These are phyloP conservation scores for Helianthus tuberosus DNA, from an alignment of 129 eudicot species.

Conservation along the genomic window DNA sequence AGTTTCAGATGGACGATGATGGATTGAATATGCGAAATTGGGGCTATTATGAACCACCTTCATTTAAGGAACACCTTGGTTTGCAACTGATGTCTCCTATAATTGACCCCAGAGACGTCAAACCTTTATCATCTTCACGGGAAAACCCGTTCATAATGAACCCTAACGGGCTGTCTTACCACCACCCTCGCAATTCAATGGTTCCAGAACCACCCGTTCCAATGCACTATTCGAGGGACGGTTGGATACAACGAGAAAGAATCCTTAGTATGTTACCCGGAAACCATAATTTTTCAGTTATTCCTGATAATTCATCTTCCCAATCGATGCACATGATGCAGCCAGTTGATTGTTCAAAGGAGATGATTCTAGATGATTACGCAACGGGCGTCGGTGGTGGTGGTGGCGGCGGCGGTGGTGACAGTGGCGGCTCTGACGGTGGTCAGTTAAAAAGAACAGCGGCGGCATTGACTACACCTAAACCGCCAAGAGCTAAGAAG, in stretches of 20 bases:
- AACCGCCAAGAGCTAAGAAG: slow-evolving; percentile 57
- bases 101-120: slow-evolving; percentile 52
- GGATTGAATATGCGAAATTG: too few species aligned
- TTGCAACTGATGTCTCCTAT: slow-evolving; percentile 67
- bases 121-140: slow-evolving; percentile 51
- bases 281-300: slow-evolving; percentile 39
- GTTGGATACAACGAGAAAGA: slow-evolving; percentile 63
- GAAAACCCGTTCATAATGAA: slow-evolving; percentile 47
- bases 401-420: slow-evolving; percentile 27
- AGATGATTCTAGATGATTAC: slow-evolving; percentile 41
- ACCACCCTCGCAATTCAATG: slow-evolving; percentile 28
- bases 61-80: slow-evolving; percentile 58
- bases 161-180: slow-evolving; percentile 45
- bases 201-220: slow-evolving; percentile 44
- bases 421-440: slow-evolving; percentile 14
- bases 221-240: slow-evolving; percentile 59
- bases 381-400: slow-evolving; percentile 10
- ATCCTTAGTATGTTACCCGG: slow-evolving; percentile 52
- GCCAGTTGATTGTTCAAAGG: slow-evolving; percentile 41
- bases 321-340: slow-evolving; percentile 60
- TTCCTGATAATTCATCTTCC: slow-evolving; percentile 44
- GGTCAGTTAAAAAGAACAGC: too few species aligned
- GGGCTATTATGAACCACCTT: slow-evolving; percentile 56
- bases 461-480: slow-evolving; percentile 24
- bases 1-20: too few species aligned